Percentiles rank a stretch among this genome's conserved stretches.
These are phyloP conservation scores for Tilletia indica DNA, from an alignment of 1,284 basidiomycete genomes.

Conservation along the genomic window DNA sequence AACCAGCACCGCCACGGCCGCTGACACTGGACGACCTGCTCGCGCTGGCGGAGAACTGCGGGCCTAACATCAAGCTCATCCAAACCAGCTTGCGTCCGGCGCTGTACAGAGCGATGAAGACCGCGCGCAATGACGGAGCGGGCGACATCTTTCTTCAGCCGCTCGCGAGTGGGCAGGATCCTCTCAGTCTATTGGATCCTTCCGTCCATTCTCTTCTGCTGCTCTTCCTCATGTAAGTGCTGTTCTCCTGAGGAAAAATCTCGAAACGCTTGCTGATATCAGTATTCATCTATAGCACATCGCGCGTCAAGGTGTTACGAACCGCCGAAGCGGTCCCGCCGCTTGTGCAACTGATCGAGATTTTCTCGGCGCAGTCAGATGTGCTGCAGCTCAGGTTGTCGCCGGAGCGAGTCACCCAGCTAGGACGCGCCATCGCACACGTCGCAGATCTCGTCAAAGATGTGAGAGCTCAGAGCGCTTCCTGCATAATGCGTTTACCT, in stretches of 20 bases:
- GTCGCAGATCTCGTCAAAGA: background rate
- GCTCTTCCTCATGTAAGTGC: constrained; percentile 36
- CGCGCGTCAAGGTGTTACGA: constrained; percentile 16
- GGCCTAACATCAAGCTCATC: constrained; percentile 21
- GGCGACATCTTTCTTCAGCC: constrained; percentile 26
- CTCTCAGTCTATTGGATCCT: constrained; percentile 33
- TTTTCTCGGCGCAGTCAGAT: background rate
- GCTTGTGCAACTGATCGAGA: constrained; percentile 16
- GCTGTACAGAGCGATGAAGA: constrained; percentile 27
- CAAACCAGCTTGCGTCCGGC: constrained; percentile 29
- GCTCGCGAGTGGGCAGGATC: constrained; percentile 29
- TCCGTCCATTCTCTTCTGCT: constrained; percentile 29
- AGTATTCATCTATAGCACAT: background rate
- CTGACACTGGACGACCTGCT: constrained; percentile 31
- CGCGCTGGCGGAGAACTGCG: constrained; percentile 34
- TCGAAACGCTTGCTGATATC: background rate
- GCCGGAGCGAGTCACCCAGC: background rate
- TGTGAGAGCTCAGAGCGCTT: background rate
- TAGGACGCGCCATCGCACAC: background rate
- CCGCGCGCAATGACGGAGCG: constrained; percentile 6
- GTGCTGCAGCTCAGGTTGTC: constrained; percentile 1
- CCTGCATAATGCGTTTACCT: background rate
- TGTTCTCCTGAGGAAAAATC: background rate
- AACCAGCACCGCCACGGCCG: background rate
- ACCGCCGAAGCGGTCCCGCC: constrained; percentile 21